phyloP scores from a whole-genome alignment of 108 stramenopile species.

The Parietichytrium sp. region DNA sequence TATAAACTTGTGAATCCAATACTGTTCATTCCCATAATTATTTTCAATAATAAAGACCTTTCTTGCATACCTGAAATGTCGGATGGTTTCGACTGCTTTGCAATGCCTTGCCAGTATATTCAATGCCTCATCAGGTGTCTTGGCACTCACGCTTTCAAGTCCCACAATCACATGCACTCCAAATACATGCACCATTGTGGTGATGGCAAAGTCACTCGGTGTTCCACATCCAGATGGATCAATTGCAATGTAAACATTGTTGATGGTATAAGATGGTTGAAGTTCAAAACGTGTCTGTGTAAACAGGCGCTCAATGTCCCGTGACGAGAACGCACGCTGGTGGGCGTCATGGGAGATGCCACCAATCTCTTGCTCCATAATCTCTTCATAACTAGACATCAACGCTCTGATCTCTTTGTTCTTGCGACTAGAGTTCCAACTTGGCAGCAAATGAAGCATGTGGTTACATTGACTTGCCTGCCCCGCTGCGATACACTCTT shows the following conservation, averaged over 20 bases:
- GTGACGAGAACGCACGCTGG: background rate
- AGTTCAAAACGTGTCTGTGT: background rate
- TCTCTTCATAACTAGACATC: background rate
- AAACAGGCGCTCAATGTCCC: background rate
- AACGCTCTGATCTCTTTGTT: background rate
- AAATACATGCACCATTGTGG: background rate
- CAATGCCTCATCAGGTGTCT: background rate
- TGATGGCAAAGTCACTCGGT: background rate
- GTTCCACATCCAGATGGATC: background rate
- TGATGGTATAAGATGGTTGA: background rate
- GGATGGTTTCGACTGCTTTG: background rate
- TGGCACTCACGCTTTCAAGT: background rate
- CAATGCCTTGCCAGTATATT: background rate
- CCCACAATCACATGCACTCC: background rate
- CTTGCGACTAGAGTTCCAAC: background rate
- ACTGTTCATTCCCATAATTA: background rate
- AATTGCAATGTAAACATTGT: background rate
- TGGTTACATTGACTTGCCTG: background rate
- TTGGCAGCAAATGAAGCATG: background rate
- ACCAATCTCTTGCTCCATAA: background rate
- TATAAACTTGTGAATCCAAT: background rate
- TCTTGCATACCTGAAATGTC: background rate
- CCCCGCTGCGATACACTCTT: background rate
- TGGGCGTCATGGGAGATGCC: background rate
- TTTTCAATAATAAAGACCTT: conserved; percentile 4